Evolutionary conservation across 2,329 filamentous ascomycete genomes (phyloP), one percentile per base, ranked within the genome.

Genomic region (Geosmithia flava): DNA sequence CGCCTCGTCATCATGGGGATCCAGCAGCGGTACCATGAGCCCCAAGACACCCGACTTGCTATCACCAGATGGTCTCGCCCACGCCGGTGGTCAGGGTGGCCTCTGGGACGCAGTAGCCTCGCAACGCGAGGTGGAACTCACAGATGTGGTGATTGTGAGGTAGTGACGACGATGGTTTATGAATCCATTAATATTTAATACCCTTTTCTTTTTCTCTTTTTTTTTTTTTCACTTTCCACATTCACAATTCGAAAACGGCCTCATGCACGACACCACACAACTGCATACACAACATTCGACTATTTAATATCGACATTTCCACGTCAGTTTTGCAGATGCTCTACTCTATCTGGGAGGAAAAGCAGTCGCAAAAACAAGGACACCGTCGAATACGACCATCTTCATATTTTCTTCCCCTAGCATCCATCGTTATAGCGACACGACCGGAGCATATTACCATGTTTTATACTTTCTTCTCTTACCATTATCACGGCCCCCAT

Each of bases 1-100:
- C 55, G 89, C 82, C 8, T 46, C 49, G 48, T 79, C 85, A 61
- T 79, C 85, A 61, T 70, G 65, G 51, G 65, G 67, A 46, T 72
- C 70, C 47, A 68, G 68, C 45, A 72, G 69, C 53, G 71, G 69
- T 19, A 68, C 70, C n/a, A 54, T 74, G 50, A 75, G 71, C 54
- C 73, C 73, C 7, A 69, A 67, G 1, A 65, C 70, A 7, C 71
- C 71, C 0, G 71, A 72, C 46, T 42, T 58, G 61, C 2, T 30
- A 19, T 58, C 64, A 7, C 62, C 62, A 3, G 57, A 59, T n/a
- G 56, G 62, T 52, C 52, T 64, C 30, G 54, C 58, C 39, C 68
- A 66, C 44, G 55, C 67, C 54, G 61, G 61, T 5, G 58, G 61
- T 15, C 59, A 68, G 11, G 61, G 62, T 29, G 62, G 66, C 16